phyloP scores from a whole-genome alignment of 1,284 basidiomycete species.

The Schizophyllum commune region DNA sequence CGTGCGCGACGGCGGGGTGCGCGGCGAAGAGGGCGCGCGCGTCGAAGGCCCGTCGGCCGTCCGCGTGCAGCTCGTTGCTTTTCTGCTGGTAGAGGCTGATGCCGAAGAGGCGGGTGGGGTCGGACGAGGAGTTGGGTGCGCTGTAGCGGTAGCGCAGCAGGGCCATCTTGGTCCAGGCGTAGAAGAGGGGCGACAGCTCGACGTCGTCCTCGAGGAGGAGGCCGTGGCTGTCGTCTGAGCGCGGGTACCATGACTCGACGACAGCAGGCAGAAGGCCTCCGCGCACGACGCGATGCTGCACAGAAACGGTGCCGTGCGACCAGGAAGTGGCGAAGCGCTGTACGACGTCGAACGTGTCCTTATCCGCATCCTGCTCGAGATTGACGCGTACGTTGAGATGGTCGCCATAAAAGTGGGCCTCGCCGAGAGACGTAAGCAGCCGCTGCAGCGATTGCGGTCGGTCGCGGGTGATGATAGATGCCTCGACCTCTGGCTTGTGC shows the following conservation, averaged over 20 bases:
- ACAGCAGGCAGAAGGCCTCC: constrained; percentile 75
- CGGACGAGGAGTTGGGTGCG: constrained; percentile 17
- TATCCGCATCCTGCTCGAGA: constrained; percentile 67
- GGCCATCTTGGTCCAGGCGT: constrained; percentile 74
- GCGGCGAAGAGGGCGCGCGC: constrained; percentile 48
- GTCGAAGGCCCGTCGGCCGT: constrained; percentile 63
- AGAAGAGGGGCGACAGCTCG: constrained; percentile 75
- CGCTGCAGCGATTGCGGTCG: constrained; percentile 65
- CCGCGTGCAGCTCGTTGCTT: constrained; percentile 61
- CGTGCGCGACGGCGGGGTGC: constrained; percentile 20
- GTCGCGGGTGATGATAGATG: constrained; percentile 71
- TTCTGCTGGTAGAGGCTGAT: constrained; percentile 82
- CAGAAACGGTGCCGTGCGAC: constrained; percentile 47
- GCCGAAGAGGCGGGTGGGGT: constrained; percentile 52
- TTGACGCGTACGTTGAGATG: constrained; percentile 55
- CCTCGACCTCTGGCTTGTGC: constrained; percentile 58
- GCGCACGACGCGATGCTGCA: constrained; percentile 66
- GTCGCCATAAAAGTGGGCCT: constrained; percentile 63
- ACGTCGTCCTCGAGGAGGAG: constrained; percentile 78
- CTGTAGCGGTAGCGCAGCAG: constrained; percentile 70
- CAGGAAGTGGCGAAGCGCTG: constrained; percentile 39
- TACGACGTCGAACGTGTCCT: constrained; percentile 46
- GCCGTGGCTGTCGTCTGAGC: constrained; percentile 64
- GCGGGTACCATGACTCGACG: constrained; percentile 82
- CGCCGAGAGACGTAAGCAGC: constrained; percentile 54